Conservation (phyloP, 2,329 filamentous ascomycete genomes). For the Botrytis porri region DNA sequence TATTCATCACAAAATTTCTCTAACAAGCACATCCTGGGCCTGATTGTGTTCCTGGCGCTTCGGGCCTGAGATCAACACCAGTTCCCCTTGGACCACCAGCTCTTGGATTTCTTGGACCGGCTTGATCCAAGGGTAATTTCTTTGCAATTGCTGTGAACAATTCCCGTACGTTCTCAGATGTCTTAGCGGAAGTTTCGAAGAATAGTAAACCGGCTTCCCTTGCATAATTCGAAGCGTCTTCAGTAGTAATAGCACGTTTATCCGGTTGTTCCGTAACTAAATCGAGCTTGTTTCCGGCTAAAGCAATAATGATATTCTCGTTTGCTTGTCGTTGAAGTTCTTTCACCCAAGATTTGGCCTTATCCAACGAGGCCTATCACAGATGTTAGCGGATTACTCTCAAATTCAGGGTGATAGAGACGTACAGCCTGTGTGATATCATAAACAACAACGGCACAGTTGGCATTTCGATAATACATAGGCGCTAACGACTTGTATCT, state of each 20-base stretch:
- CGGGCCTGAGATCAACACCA: constrained; percentile 62
- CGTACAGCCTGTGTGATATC: constrained; percentile 97
- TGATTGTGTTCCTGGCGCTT: constrained; percentile 55
- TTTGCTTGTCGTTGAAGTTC: constrained; percentile 98
- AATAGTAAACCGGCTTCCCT: constrained; percentile 91
- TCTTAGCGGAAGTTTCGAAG: constrained; percentile 98
- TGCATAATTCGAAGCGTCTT: constrained; percentile 93
- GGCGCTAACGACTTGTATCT: constrained; percentile 97
- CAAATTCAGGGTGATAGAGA: not conserved
- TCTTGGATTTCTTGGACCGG: constrained; percentile 82
- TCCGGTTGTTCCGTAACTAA: constrained; percentile 91
- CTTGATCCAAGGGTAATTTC: constrained; percentile 95
- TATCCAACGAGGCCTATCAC: constrained; percentile 84
- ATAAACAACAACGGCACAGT: constrained; percentile 98
- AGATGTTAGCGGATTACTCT: not conserved
- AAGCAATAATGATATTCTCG: constrained; percentile 98
- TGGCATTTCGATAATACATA: constrained; percentile 99
- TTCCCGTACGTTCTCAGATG: constrained; percentile 90
- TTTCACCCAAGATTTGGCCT: constrained; percentile 99
- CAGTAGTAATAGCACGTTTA: constrained; percentile 85
- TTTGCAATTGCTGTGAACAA: constrained; percentile 97
- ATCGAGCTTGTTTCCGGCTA: constrained; percentile 97
- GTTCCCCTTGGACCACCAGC: constrained; percentile 46
- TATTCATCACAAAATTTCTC: constrained; percentile 26
- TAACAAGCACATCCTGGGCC: constrained; percentile 64